Evolutionary conservation across 306 rosid species (phyloP).

Genomic region (Herpetospermum pedunculosum): DNA sequence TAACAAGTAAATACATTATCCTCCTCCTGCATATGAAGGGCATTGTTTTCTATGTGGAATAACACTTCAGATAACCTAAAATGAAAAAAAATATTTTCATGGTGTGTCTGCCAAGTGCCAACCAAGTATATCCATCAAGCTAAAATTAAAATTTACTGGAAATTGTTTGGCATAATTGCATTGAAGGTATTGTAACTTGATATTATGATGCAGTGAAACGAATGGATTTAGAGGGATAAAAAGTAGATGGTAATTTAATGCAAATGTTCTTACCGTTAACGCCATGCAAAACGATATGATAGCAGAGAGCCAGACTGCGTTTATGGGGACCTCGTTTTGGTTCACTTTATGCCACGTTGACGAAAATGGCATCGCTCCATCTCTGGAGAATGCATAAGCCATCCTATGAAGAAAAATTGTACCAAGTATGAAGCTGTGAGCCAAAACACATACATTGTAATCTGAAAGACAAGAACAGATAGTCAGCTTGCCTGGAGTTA

Average conservation of each 20-base stretch:
- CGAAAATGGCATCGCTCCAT: conserved; percentile 96
- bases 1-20: conserved; percentile 3
- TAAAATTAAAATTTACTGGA: neutral
- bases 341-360: conserved; percentile 79
- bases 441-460: neutral
- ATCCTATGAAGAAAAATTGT: conserved; percentile 33
- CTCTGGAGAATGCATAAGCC: conserved; percentile 97
- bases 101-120: neutral
- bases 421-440: conserved; percentile 1
- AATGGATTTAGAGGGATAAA: neutral
- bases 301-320: conserved; percentile 90
- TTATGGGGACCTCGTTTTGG: conserved; percentile 66
- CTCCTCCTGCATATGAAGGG: neutral
- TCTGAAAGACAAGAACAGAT: neutral
- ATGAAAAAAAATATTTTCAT: neutral
- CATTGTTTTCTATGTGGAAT: neutral
- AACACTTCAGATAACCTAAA: neutral
- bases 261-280: conserved; percentile 41
- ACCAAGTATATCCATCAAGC: neutral
- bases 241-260: neutral
- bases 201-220: neutral
- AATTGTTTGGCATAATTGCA: neutral
- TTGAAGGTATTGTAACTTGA: neutral
- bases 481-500: conserved; percentile 66
- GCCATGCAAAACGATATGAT: conserved; percentile 81